Base-by-base conservation (phyloP, 352 stramenopile species). In the Phytophthora cactorum region DNA sequence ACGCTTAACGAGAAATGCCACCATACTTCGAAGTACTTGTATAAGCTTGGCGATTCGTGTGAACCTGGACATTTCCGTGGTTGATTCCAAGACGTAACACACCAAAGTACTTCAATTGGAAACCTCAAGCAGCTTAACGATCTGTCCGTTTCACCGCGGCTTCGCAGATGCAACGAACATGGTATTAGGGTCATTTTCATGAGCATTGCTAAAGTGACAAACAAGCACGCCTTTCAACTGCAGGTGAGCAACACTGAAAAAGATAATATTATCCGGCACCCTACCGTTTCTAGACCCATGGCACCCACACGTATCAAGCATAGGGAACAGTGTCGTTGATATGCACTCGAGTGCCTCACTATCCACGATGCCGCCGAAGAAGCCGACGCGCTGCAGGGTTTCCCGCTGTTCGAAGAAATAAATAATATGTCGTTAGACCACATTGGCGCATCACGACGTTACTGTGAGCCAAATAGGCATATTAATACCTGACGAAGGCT, bases 301-400 rank as follows among this genome's bases (percentile, higher is more conserved):
- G 22, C 22, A 22, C 22, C 22, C 22, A 22, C 28, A 43, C 32
- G 17, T 11, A 39, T 7, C 2, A 28, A 52, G 65, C 51, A 52
- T 60, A 52, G 31, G 15, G 32, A 38, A n/a, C 32, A 8, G 27
- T 41, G 45, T 41, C 31, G 8, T 39, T 49, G 50, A 59, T 44
- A 55, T 60, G 5, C 27, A 11, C 46, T 34, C 14, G 49, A 32
- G 34, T 56, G n/a, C 17, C 28, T 79, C 54, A 79, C 73, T 76
- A 63, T 52, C 58, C 57, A 12, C 82, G 80, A 72, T 86, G 84
- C 47, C 80, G 80, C 49, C 82, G 82, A 59, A 91, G 71, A 55
- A 91, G 67, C 11, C 83, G 83, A 27, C 66, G 79, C 8, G 77
- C 79, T 14, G 77, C 66, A 17, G 75, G 59, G 22, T 43, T 69